Evolutionary conservation across 495 filamentous ascomycete species (phyloP).

Genomic region (Hypoxylon trugodes): DNA sequence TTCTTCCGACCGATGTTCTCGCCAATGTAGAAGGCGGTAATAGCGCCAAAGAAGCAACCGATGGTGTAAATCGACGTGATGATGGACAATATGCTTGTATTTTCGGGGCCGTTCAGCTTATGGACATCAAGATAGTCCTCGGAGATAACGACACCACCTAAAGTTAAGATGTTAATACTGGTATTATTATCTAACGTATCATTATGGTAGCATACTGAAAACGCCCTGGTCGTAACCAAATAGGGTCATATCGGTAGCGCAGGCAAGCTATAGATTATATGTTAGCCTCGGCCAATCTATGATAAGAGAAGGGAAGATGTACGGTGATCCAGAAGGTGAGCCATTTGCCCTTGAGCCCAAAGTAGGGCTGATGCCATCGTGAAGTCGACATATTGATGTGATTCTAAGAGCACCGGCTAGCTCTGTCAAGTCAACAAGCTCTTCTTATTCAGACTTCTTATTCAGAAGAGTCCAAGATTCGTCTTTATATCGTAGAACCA

Average conservation of each 20-base stretch:
- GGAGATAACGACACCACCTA: conserved; percentile 65
- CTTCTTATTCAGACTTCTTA: too few relatives aligned
- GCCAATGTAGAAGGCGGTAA: conserved; percentile 67
- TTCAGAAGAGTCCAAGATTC: too few relatives aligned
- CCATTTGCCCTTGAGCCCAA: conserved; percentile 65
- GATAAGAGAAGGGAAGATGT: conserved; percentile 13
- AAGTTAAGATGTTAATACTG: conserved; percentile 17
- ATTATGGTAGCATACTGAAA: conserved; percentile 31
- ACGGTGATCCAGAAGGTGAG: conserved; percentile 68
- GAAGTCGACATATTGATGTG: conserved; percentile 21
- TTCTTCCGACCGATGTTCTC: conserved; percentile 67
- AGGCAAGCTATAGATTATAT: conserved; percentile 51
- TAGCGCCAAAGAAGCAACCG: conserved; percentile 70
- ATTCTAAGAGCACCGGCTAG: neutral
- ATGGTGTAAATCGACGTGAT: conserved; percentile 73
- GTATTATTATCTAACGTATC: neutral
- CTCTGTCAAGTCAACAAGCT: neutral
- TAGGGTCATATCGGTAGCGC: conserved; percentile 65
- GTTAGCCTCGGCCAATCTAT: neutral
- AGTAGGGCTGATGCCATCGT: conserved; percentile 56
- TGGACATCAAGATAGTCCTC: conserved; percentile 63
- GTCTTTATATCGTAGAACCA: neutral
- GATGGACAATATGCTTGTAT: conserved; percentile 61
- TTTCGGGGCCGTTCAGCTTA: conserved; percentile 57
- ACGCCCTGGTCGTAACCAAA: conserved; percentile 67